Evolutionary conservation across 148 eudicot species (phyloP).

Genomic region (Agrostemma githago): DNA sequence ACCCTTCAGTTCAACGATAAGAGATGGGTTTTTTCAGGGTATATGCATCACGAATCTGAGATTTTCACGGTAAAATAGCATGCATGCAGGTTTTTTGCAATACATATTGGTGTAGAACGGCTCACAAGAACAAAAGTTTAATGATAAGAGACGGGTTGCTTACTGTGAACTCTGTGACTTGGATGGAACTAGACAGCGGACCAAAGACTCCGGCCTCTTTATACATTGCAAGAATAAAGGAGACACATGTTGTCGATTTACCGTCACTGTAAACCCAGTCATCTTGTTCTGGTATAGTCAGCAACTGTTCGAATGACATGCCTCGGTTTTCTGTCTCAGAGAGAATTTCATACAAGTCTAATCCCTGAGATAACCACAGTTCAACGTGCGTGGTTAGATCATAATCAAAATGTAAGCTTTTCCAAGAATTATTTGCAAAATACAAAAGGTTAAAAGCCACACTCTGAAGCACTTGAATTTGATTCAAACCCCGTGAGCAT

Average conservation of each 20-base stretch:
- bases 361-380: constrained; percentile 39
- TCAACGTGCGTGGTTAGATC: not conserved
- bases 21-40: constrained; percentile 78
- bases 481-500: too few relatives aligned
- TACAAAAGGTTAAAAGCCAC: not conserved
- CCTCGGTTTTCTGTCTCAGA: constrained; percentile 78
- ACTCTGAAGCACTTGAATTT: not conserved
- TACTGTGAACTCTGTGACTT: constrained; percentile 97
- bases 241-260: constrained; percentile 94
- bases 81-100: not conserved
- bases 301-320: constrained; percentile 73
- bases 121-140: not conserved
- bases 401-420: not conserved
- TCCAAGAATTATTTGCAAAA: not conserved
- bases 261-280: constrained; percentile 98
- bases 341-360: constrained; percentile 74
- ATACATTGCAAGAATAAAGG: constrained; percentile 90
- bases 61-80: not conserved
- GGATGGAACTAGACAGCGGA: constrained; percentile 67
- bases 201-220: constrained; percentile 91
- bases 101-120: not conserved
- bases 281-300: constrained; percentile 91
- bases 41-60: constrained; percentile 94
- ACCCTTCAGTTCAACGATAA: too few relatives aligned
- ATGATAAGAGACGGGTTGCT: constrained; percentile 26